phyloP scores from a whole-genome alignment of 2,329 filamentous ascomycete species.

The Ceratocystis huliohia region DNA sequence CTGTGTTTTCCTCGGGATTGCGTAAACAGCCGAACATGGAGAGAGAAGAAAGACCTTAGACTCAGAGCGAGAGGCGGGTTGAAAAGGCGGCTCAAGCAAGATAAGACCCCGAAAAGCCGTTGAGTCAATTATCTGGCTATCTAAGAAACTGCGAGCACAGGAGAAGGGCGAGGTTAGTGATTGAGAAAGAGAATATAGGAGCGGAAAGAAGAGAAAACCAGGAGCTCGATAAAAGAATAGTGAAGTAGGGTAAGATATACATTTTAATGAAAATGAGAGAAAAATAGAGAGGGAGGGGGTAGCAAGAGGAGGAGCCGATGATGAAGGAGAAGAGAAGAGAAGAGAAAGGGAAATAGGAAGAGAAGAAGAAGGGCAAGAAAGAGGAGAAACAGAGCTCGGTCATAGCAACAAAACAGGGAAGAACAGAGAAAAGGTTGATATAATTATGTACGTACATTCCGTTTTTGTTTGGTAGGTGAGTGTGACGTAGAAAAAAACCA shows the following conservation, averaged over 20 bases:
- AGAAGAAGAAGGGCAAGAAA: not conserved
- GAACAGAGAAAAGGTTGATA: conserved; percentile 5
- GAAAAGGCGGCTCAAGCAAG: not conserved
- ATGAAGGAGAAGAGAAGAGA: not conserved
- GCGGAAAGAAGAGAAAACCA: conserved; percentile 1
- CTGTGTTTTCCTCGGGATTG: not conserved
- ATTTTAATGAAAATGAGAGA: not conserved
- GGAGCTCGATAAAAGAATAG: not conserved
- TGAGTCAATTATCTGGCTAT: not conserved
- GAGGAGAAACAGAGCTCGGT: not conserved
- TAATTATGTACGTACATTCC: not conserved
- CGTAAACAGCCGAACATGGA: not conserved
- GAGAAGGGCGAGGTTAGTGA: not conserved
- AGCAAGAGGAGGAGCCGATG: not conserved
- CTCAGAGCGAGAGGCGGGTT: not conserved
- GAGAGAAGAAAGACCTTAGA: not conserved
- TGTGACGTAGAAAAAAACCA: not conserved
- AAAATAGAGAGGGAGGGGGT: not conserved
- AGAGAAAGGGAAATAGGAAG: not conserved
- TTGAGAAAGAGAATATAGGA: not conserved
- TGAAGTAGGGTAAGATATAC: conserved; percentile 10
- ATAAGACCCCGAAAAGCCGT: not conserved
- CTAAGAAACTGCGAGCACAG: not conserved
- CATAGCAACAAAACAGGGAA: not conserved
- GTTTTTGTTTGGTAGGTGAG: not conserved